phyloP scores from a whole-genome alignment of 805 yeast genomes.

The Yarrowia porcina region DNA sequence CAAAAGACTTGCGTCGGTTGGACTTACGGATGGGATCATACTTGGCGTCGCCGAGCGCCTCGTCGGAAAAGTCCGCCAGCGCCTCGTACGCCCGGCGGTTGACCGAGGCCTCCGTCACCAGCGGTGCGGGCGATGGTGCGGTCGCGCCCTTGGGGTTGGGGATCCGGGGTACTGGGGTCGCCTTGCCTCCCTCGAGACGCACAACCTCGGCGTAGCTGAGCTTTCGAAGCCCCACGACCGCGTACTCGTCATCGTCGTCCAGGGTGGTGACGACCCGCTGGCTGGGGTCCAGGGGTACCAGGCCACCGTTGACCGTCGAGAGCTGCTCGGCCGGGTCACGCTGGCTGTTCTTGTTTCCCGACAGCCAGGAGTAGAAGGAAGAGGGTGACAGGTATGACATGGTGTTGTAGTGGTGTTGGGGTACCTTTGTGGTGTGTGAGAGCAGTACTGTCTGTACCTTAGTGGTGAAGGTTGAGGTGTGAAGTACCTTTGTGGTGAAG shows the following conservation, averaged over 20 bases:
- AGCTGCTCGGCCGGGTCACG: constrained; percentile 13
- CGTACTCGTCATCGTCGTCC: constrained; percentile 41
- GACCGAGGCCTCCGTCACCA: constrained; percentile 21
- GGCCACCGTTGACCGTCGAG: constrained; percentile 24
- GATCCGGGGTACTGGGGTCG: constrained; percentile 12
- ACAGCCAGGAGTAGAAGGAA: constrained; percentile 22
- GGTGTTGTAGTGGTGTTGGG: background rate
- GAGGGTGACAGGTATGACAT: constrained; percentile 24
- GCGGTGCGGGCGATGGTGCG: background rate
- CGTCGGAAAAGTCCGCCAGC: constrained; percentile 21
- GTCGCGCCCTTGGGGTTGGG: constrained; percentile 20
- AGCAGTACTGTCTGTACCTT: no score
- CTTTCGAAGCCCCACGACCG: constrained; percentile 47
- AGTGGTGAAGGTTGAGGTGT: background rate
- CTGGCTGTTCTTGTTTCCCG: constrained; percentile 19
- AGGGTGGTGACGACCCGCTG: constrained; percentile 23
- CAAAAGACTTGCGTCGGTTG: constrained; percentile 24
- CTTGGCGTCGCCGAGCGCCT: constrained; percentile 7
- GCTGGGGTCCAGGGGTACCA: constrained; percentile 18
- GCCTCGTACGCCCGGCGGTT: constrained; percentile 15
- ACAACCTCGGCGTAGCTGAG: constrained; percentile 56
- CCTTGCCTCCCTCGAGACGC: constrained; percentile 32
- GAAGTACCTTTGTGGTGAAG: background rate
- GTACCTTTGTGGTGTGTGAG: no score
- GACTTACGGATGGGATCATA: constrained; percentile 19